A percentile compares a stretch with the other conserved stretches of the same genome.
These are phyloP conservation scores for Chlorella vulgaris DNA, from an alignment of 139 green algal species.

Conservation along the genomic window DNA sequence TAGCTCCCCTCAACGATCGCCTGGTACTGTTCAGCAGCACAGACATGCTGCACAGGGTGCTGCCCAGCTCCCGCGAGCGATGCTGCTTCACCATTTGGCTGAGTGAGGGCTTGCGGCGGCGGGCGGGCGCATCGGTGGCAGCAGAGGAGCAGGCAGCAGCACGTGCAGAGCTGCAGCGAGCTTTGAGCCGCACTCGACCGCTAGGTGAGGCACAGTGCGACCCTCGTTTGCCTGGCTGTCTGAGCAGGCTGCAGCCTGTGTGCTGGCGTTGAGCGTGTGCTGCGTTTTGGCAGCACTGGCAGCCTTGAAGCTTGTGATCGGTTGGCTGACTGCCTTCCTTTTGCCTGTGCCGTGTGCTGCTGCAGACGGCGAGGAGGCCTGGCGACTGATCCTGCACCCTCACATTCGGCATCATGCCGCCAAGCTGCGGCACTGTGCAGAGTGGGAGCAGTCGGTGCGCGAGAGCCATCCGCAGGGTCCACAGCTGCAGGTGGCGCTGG, in stretches of 20 bases:
- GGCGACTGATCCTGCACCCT: constrained; percentile 49
- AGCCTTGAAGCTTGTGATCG: not conserved
- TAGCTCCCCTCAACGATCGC: constrained; percentile 61
- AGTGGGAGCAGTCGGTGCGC: constrained; percentile 60
- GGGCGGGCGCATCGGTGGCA: not conserved
- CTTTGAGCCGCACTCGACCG: not conserved
- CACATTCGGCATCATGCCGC: constrained; percentile 54
- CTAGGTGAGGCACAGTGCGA: not conserved
- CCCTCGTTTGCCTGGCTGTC: too few species aligned
- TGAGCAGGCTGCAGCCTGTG: too few species aligned
- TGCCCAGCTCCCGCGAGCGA: constrained; percentile 38
- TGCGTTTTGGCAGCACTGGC: not conserved
- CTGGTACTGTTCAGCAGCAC: constrained; percentile 77
- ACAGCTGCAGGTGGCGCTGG: constrained; percentile 37
- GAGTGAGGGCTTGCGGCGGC: constrained; percentile 32
- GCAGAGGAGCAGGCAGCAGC: not conserved
- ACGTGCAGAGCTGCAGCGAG: constrained; percentile 1
- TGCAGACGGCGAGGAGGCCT: not conserved
- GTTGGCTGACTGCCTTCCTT: not conserved
- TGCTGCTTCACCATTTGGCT: constrained; percentile 85
- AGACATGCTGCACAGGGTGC: constrained; percentile 75
- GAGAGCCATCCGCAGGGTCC: constrained; percentile 57
- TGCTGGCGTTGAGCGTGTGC: too few species aligned
- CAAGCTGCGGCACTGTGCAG: constrained; percentile 49
- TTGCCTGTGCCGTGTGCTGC: not conserved